These are phyloP conservation scores for Boletus subcaerulescens DNA, from an alignment of 768 basidiomycete genomes.

Conservation along the genomic window DNA sequence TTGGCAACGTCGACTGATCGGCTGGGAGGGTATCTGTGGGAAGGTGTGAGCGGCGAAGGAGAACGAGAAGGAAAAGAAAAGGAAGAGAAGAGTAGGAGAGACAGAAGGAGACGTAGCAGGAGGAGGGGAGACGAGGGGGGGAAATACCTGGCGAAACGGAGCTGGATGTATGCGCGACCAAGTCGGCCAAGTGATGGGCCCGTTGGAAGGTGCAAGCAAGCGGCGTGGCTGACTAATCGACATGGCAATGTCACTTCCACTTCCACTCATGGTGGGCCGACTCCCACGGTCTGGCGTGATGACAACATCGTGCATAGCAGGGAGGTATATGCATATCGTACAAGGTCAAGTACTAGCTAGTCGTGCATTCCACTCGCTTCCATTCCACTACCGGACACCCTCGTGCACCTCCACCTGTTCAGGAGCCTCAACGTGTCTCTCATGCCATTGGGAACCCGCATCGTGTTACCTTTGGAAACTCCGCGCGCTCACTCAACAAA, in stretches of 20 bases:
- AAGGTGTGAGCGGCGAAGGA: not conserved
- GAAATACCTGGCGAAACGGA: constrained; percentile 18
- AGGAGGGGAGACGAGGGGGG: not conserved
- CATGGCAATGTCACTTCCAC: constrained; percentile 19
- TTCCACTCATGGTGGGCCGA: not conserved
- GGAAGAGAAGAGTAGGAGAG: not conserved
- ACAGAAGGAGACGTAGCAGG: not conserved
- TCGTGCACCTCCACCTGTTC: constrained; percentile 33
- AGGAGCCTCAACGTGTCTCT: constrained; percentile 24
- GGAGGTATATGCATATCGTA: not conserved
- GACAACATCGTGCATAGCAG: not conserved
- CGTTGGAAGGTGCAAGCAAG: constrained; percentile 24
- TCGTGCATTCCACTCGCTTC: constrained; percentile 25
- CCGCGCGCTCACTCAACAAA: constrained; percentile 70
- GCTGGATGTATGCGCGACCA: constrained; percentile 28
- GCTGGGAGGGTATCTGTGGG: constrained; percentile 2
- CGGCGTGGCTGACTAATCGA: constrained; percentile 31
- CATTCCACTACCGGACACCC: constrained; percentile 13
- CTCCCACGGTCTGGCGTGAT: constrained; percentile 14
- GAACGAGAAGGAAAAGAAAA: not conserved
- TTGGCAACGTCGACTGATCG: constrained; percentile 27
- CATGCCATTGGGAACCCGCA: constrained; percentile 8
- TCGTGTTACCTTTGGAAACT: constrained; percentile 71
- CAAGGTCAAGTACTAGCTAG: constrained; percentile 3
- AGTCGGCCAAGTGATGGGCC: constrained; percentile 26